Conservation (phyloP, 2,329 filamentous ascomycete genomes). For the Periconia sp. region DNA sequence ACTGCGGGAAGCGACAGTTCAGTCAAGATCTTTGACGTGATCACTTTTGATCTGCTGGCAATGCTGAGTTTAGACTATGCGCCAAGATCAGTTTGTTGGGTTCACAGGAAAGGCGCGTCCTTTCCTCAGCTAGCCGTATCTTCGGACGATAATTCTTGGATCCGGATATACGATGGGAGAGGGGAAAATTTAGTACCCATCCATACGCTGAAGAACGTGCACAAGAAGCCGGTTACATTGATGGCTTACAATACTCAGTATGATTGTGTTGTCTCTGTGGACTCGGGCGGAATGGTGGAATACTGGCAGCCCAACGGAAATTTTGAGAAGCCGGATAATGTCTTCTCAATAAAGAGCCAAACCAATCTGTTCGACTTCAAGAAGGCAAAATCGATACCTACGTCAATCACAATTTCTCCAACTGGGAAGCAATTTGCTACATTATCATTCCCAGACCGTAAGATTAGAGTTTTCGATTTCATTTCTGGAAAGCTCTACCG, state of each 20-base stretch:
- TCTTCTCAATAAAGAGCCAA: slow-evolving; percentile 91
- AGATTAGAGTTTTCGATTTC: slow-evolving; percentile 94
- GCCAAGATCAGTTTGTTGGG: slow-evolving; percentile 87
- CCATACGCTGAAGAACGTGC: slow-evolving; percentile 79
- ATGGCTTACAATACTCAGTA: slow-evolving; percentile 90
- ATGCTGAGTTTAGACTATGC: slow-evolving; percentile 79
- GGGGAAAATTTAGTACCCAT: slow-evolving; percentile 79
- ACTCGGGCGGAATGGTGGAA: slow-evolving; percentile 91
- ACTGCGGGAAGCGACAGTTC: slow-evolving; percentile 81
- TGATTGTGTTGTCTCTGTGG: slow-evolving; percentile 89
- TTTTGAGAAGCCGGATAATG: slow-evolving; percentile 89
- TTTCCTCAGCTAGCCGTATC: slow-evolving; percentile 85
- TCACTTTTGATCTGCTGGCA: slow-evolving; percentile 71
- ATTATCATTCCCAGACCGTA: slow-evolving; percentile 90
- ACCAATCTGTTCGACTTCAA: slow-evolving; percentile 98
- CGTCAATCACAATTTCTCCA: slow-evolving; percentile 83
- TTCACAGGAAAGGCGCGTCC: slow-evolving; percentile 84
- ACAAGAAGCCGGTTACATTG: slow-evolving; percentile 78
- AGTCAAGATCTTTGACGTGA: slow-evolving; percentile 77
- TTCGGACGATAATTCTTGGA: slow-evolving; percentile 71
- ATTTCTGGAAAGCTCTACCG: slow-evolving; percentile 84
- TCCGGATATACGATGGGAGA: slow-evolving; percentile 87
- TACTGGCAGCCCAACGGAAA: slow-evolving; percentile 86
- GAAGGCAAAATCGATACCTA: slow-evolving; percentile 83
- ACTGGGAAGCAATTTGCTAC: slow-evolving; percentile 85